Evolutionary conservation across 2,329 filamentous ascomycete species (phyloP), one percentile per base, ranked within the genome.

Genomic region (Akanthomyces uredinophilus): DNA sequence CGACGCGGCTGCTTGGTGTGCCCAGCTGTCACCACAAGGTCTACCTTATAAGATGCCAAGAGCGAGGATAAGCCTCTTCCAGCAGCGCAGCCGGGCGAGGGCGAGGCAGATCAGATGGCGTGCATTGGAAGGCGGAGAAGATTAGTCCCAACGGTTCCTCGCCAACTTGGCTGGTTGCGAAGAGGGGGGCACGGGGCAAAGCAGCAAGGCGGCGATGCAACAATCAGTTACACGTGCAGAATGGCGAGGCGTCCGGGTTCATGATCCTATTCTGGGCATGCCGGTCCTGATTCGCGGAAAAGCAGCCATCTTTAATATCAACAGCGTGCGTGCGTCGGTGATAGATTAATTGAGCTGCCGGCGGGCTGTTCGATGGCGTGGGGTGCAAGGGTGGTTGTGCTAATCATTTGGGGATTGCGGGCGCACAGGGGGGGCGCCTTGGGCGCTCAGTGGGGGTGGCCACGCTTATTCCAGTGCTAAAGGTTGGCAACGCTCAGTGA

Each of bases 41-140:
- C n/a, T n/a, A n/a, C n/a, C n/a, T 43, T 20, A 49, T 50, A 10
- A 35, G 32, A 22, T 41, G n/a, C 13, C 13, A 27, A 20, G 43
- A 29, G 27, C 27, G 6, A 29, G 27, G 27, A n/a, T 6, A 32
- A 32, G 41, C 27, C 27, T 32, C 20, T 24, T 35, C 51, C 7
- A 35, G 37, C 37, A 60, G 46, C 56, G 51, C 46, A 49, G 56
- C 56, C 35, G 37, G 37, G 56, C 56, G 47, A 47, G 5, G 55
- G 35, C 32, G 43, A 52, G 57, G 57, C 56, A 59, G 57, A 60
- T 60, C 46, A 60, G 46, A 35, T 46, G 44, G 55, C 46, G 32
- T 29, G 22, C 13, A 32, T 20, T 8, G 43, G 44, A 35, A 49
- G 43, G n/a, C 27, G 20, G 29, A 49, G 3, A 39, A 14, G 37